Evolutionary conservation across 208 protist species (phyloP).

Genomic region (Baffinella frigidus): DNA sequence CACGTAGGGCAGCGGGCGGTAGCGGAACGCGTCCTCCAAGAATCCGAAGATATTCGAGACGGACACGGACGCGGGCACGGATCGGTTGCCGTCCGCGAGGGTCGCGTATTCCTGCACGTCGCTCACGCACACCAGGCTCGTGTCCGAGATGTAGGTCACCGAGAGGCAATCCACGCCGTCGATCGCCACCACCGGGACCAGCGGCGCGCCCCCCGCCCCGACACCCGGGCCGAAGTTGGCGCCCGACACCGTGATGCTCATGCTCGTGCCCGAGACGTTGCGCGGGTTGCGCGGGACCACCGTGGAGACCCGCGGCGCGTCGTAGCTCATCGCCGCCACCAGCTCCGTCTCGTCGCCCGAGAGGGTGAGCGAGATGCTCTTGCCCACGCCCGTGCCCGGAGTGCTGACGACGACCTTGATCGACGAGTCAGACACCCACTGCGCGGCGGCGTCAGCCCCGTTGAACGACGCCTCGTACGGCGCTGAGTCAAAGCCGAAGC

Average conservation of each 20-base stretch:
- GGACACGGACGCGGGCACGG: neutral
- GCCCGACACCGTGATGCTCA: neutral
- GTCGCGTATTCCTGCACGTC: neutral
- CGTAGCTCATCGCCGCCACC: neutral
- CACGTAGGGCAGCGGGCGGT: neutral
- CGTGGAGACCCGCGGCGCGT: neutral
- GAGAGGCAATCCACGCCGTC: neutral
- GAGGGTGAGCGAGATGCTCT: neutral
- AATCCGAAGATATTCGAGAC: no score
- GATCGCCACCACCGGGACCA: neutral
- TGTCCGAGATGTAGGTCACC: slow-evolving; percentile 1
- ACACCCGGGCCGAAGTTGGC: slow-evolving; percentile 26
- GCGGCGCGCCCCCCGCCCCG: neutral
- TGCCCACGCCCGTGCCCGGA: neutral
- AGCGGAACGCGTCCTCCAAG: neutral
- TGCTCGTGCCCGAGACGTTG: neutral
- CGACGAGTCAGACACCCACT: slow-evolving; percentile 35
- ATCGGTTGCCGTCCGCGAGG: neutral
- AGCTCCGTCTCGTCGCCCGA: neutral
- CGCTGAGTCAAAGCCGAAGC: no score
- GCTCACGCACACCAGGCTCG: neutral
- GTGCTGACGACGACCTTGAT: neutral
- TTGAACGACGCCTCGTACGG: neutral
- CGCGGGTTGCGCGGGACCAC: neutral
- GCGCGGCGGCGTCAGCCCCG: neutral